These are phyloP conservation scores for Telopea speciosissima DNA, from an alignment of 177 flowering plant species.

Conservation along the genomic window DNA sequence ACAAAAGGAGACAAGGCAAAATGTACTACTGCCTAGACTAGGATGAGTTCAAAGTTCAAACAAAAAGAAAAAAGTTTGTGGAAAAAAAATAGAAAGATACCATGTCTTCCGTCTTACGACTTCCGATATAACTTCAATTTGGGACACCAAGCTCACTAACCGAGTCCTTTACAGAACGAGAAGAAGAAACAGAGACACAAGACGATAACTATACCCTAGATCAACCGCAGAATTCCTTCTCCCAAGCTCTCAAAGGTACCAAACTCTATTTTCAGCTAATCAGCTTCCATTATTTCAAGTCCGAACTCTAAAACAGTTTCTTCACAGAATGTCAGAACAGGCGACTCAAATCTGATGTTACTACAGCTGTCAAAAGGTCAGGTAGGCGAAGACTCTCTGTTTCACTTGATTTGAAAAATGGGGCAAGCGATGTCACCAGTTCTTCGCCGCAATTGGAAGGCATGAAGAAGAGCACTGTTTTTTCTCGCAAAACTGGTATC, in stretches of 20 bases:
- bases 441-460: conserved; percentile 55
- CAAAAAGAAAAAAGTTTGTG: background rate
- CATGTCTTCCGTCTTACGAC: too few species aligned
- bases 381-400: conserved; percentile 52
- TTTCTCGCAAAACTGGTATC: conserved; percentile 35
- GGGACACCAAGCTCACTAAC: conserved; percentile 8
- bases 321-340: conserved; percentile 60
- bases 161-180: conserved; percentile 24
- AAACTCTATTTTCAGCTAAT: background rate
- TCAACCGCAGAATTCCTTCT: conserved; percentile 61
- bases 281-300: background rate
- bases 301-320: background rate
- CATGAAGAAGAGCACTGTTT: conserved; percentile 46
- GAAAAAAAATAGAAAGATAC: too few species aligned
- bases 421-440: conserved; percentile 22
- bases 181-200: conserved; percentile 31
- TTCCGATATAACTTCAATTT: background rate
- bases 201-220: conserved; percentile 30
- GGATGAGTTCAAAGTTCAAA: background rate
- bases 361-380: too few species aligned
- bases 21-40: conserved; percentile 40
- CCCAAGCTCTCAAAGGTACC: too few species aligned
- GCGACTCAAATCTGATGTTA: conserved; percentile 50
- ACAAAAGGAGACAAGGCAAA: conserved; percentile 44
- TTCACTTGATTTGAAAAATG: conserved; percentile 64